A percentile compares a stretch with the other conserved stretches of the same genome.
Conservation (phyloP, 805 yeast species). For the Starmerella vaccinii region DNA sequence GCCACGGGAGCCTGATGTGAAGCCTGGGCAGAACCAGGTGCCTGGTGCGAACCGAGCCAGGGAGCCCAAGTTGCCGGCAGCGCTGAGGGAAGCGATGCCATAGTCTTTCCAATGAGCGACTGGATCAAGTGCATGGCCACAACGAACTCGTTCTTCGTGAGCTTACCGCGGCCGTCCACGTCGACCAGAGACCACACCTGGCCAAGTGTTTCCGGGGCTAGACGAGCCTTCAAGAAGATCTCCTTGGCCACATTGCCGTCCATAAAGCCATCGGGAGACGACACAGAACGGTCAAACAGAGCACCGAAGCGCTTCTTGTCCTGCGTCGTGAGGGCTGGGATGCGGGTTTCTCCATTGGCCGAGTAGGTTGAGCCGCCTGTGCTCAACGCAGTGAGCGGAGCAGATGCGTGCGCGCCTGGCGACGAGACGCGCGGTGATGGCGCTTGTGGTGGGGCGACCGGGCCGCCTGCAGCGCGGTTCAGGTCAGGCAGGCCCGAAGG, state of each 20-base stretch:
- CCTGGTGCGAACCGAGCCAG: constrained; percentile 24
- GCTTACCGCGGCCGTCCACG: constrained; percentile 57
- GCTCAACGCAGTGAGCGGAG: constrained; percentile 9
- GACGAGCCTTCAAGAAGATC: constrained; percentile 78
- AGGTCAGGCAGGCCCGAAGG: constrained; percentile 60
- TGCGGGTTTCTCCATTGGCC: constrained; percentile 19
- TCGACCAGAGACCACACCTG: constrained; percentile 87
- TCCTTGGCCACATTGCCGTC: constrained; percentile 73
- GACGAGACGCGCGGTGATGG: neutral
- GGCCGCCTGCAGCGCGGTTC: constrained; percentile 25
- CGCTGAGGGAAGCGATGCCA: constrained; percentile 46
- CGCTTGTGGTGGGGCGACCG: neutral
- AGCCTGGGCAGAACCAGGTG: neutral
- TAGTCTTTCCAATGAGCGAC: constrained; percentile 54
- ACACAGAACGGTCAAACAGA: constrained; percentile 59
- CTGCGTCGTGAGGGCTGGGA: constrained; percentile 31
- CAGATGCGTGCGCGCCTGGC: neutral
- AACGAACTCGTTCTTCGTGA: constrained; percentile 65
- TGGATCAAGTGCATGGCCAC: constrained; percentile 95
- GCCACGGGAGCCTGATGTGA: neutral
- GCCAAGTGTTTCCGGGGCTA: constrained; percentile 68
- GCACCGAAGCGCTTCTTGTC: constrained; percentile 32
- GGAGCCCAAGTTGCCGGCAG: constrained; percentile 35
- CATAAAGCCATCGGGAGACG: constrained; percentile 49
- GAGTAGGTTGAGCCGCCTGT: constrained; percentile 15